Conservation (phyloP, 306 rosid species). For the Trifolium dubium region DNA sequence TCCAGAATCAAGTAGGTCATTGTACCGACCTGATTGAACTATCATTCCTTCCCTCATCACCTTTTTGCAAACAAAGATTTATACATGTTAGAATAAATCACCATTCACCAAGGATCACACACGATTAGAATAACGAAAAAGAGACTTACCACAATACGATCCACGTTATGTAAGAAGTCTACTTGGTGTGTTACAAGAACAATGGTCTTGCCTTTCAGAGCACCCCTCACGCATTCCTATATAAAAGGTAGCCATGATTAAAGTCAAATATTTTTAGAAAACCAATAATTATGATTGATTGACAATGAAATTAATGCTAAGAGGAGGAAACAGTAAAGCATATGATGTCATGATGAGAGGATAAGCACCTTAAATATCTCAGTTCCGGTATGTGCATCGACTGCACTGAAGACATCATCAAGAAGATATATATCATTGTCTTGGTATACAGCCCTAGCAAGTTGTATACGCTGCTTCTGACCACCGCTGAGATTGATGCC, state of each 20-base stretch:
- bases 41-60: conserved; percentile 89
- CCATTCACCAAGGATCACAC: background rate
- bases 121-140: background rate
- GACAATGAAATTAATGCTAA: no score
- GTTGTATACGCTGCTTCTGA: conserved; percentile 95
- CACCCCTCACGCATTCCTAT: conserved; percentile 96
- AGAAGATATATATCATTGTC: conserved; percentile 88
- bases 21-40: conserved; percentile 82
- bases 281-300: no score
- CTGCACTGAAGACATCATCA: conserved; percentile 96
- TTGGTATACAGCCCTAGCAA: conserved; percentile 93
- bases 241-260: background rate
- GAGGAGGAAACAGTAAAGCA: conserved; percentile 6
- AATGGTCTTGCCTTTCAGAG: conserved; percentile 76
- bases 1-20: conserved; percentile 63
- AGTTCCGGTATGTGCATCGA: conserved; percentile 97
- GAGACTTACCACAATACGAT: conserved; percentile 71
- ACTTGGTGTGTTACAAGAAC: conserved; percentile 96
- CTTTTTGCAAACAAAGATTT: conserved; percentile 48
- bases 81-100: conserved; percentile 14
- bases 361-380: conserved; percentile 78
- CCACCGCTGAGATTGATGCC: conserved; percentile 98
- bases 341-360: background rate
- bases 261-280: background rate
- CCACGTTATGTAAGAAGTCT: conserved; percentile 93